These are phyloP conservation scores for Arabidopsis lyrata DNA, from an alignment of 441 rosid species.

Conservation along the genomic window DNA sequence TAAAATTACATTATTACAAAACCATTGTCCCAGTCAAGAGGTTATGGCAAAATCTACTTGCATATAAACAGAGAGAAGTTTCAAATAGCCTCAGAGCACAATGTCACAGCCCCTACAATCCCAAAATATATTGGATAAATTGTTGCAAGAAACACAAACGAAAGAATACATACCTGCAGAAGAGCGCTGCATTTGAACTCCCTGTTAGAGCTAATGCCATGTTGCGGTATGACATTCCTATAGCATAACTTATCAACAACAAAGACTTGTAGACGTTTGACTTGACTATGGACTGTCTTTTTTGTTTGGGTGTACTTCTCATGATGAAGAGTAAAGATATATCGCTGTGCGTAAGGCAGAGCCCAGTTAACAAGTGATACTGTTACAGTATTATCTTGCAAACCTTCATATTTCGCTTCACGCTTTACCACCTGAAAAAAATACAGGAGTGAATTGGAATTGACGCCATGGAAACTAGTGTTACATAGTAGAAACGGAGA, in stretches of 20 bases:
- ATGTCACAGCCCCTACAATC: slow-evolving; percentile 17
- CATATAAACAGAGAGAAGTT: slow-evolving; percentile 20
- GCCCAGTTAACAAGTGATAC: slow-evolving; percentile 83
- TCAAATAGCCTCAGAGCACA: slow-evolving; percentile 24
- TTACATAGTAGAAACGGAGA: neutral
- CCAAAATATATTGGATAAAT: neutral
- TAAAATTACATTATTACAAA: neutral
- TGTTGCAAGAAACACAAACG: slow-evolving; percentile 4
- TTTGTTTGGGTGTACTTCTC: slow-evolving; percentile 63
- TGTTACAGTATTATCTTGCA: slow-evolving; percentile 56
- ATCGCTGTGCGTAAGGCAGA: slow-evolving; percentile 95
- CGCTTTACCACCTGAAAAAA: slow-evolving; percentile 76
- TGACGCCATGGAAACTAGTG: slow-evolving; percentile 12
- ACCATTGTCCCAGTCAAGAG: slow-evolving; percentile 9
- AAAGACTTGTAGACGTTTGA: slow-evolving; percentile 63
- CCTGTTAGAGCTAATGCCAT: slow-evolving; percentile 60
- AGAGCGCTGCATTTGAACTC: slow-evolving; percentile 67
- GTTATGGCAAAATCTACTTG: slow-evolving; percentile 21
- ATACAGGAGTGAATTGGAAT: slow-evolving; percentile 22
- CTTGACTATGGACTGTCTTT: slow-evolving; percentile 55
- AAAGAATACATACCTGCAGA: slow-evolving; percentile 67
- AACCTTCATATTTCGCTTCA: slow-evolving; percentile 71
- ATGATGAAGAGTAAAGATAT: slow-evolving; percentile 64
- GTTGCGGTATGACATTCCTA: slow-evolving; percentile 64
- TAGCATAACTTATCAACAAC: slow-evolving; percentile 78